Evolutionary conservation across 768 basidiomycete species (phyloP).

Genomic region (Naganishia vishniacii): DNA sequence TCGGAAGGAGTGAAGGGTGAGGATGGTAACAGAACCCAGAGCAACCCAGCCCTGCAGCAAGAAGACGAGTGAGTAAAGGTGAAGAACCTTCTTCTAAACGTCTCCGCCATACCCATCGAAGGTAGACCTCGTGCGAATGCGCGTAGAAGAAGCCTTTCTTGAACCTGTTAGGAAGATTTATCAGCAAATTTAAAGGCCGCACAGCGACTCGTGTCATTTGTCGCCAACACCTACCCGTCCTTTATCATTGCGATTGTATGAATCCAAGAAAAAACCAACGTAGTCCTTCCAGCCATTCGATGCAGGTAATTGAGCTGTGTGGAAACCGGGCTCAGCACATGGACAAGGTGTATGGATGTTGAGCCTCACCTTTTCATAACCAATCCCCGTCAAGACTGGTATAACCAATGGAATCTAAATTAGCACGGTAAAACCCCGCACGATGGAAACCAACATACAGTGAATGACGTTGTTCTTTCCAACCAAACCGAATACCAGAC

Average conservation of each 20-base stretch:
- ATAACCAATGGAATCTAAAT: not conserved
- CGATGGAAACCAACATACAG: not conserved
- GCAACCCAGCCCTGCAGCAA: constrained; percentile 40
- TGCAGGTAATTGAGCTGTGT: constrained; percentile 46
- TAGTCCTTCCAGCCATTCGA: constrained; percentile 39
- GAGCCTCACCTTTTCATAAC: constrained; percentile 53
- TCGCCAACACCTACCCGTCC: constrained; percentile 7
- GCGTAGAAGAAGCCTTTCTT: constrained; percentile 11
- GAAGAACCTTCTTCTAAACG: not conserved
- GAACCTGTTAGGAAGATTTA: not conserved
- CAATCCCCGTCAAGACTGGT: constrained; percentile 54
- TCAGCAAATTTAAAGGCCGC: too few relatives aligned
- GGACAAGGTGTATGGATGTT: not conserved
- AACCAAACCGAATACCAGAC: constrained; percentile 23
- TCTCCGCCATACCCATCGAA: constrained; percentile 30
- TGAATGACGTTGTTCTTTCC: constrained; percentile 25
- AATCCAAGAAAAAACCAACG: constrained; percentile 39
- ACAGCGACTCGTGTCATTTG: too few relatives aligned
- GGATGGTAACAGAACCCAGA: constrained; percentile 36
- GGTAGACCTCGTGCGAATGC: constrained; percentile 3
- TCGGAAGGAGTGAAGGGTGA: constrained; percentile 35
- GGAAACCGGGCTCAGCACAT: not conserved
- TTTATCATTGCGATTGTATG: constrained; percentile 33
- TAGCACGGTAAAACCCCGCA: not conserved
- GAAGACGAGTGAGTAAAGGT: not conserved